phyloP scores from a whole-genome alignment of 2,329 filamentous ascomycete genomes.

The Helminthosporium solani region DNA sequence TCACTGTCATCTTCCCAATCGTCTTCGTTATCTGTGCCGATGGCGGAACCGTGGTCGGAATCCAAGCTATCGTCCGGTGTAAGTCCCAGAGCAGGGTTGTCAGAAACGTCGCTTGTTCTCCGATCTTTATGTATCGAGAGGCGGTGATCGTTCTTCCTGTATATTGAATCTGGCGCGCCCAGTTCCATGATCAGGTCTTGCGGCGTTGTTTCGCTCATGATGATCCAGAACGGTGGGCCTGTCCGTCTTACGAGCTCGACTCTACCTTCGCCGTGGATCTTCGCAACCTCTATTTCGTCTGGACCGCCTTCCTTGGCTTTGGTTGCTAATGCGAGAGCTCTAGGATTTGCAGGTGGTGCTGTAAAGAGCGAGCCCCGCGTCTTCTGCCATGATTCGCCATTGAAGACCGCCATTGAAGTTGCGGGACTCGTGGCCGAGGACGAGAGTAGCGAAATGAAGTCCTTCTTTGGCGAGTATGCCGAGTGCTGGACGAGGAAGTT shows the following conservation, averaged over 20 bases:
- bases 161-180: conserved; percentile 90
- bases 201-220: conserved; percentile 81
- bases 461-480: conserved; percentile 71
- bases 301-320: conserved; percentile 78
- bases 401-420: conserved; percentile 86
- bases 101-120: conserved; percentile 38
- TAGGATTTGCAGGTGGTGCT: conserved; percentile 69
- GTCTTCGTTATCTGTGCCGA: conserved; percentile 44
- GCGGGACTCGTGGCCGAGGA: conserved; percentile 75
- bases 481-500: conserved; percentile 77
- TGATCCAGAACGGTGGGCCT: conserved; percentile 67
- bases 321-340: conserved; percentile 66
- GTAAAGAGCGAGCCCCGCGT: conserved; percentile 76
- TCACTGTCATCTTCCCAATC: conserved; percentile 49
- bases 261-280: conserved; percentile 73
- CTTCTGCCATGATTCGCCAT: conserved; percentile 86
- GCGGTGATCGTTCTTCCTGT: conserved; percentile 84
- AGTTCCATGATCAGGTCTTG: conserved; percentile 90
- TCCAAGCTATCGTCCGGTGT: conserved; percentile 33
- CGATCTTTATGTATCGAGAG: conserved; percentile 73
- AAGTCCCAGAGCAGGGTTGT: conserved; percentile 31
- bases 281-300: conserved; percentile 82
- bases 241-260: conserved; percentile 76
- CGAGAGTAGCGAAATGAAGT: conserved; percentile 84
- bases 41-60: conserved; percentile 36